These are phyloP conservation scores for Lentinula aciculospora DNA, from an alignment of 768 basidiomycete species.

Conservation along the genomic window DNA sequence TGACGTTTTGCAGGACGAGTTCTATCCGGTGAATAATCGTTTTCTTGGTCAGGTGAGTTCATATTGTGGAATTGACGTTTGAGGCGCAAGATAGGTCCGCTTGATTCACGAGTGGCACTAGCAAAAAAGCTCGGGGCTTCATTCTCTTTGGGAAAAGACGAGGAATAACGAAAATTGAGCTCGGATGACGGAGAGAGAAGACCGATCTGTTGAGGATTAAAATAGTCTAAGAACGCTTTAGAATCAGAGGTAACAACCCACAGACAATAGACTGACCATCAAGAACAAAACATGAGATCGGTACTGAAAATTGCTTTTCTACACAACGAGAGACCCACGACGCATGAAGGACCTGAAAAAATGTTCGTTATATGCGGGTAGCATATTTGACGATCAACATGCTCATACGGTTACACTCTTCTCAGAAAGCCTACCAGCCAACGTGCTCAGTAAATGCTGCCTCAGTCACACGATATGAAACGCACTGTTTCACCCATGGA, in stretches of 20 bases:
- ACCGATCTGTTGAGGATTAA: background rate
- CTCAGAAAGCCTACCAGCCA: background rate
- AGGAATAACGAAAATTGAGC: background rate
- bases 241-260: background rate
- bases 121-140: background rate
- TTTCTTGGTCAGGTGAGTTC: background rate
- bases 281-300: slow-evolving; percentile 3
- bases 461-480: background rate
- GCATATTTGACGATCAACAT: background rate
- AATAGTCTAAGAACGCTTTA: background rate
- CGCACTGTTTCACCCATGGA: slow-evolving; percentile 2
- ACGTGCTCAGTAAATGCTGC: background rate
- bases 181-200: background rate
- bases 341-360: background rate
- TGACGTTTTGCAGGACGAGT: slow-evolving; percentile 1
- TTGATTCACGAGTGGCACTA: background rate
- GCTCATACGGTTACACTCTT: slow-evolving; percentile 1
- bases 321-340: slow-evolving; percentile 1
- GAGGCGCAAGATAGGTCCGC: background rate
- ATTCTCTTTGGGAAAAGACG: background rate
- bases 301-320: background rate
- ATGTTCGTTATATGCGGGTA: background rate
- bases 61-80: background rate
- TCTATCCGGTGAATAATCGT: background rate
- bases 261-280: background rate